Evolutionary conservation across 2,329 filamentous ascomycete genomes (phyloP).

Genomic region (Ceratocystis variospora): DNA sequence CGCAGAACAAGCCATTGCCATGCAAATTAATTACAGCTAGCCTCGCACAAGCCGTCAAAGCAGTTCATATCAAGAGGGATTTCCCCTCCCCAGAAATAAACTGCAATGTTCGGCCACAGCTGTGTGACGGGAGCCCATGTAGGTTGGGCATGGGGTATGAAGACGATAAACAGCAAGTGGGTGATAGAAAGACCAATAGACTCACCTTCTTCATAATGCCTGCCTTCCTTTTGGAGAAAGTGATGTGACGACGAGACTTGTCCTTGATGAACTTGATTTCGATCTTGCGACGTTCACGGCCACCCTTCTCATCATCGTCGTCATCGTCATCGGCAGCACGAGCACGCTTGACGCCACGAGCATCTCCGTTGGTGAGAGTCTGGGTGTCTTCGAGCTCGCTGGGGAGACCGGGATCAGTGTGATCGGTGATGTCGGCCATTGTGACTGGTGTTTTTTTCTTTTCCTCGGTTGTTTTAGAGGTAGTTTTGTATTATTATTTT

Average conservation of each 20-base stretch:
- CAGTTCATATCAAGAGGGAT: neutral
- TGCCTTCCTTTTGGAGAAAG: slow-evolving; percentile 98
- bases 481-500: slow-evolving; percentile 1
- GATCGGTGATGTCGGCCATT: slow-evolving; percentile 71
- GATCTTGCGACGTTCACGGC: slow-evolving; percentile 96
- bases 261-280: slow-evolving; percentile 99
- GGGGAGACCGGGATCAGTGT: slow-evolving; percentile 57
- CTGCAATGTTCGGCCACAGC: neutral
- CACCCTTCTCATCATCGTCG: slow-evolving; percentile 93
- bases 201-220: slow-evolving; percentile 99
- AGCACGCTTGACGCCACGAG: slow-evolving; percentile 78
- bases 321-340: slow-evolving; percentile 84
- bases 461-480: neutral
- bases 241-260: slow-evolving; percentile 98
- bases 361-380: slow-evolving; percentile 48
- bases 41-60: neutral
- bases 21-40: neutral
- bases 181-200: slow-evolving; percentile 21
- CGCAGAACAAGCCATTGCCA: neutral
- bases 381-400: slow-evolving; percentile 61
- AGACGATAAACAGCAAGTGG: slow-evolving; percentile 1
- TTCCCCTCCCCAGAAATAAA: neutral
- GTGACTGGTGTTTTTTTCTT: slow-evolving; percentile 17
- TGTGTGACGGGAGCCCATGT: neutral
- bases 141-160: neutral